Evolutionary conservation across 2,329 filamentous ascomycete genomes (phyloP).

Genomic region (Phialophora verrucosa): DNA sequence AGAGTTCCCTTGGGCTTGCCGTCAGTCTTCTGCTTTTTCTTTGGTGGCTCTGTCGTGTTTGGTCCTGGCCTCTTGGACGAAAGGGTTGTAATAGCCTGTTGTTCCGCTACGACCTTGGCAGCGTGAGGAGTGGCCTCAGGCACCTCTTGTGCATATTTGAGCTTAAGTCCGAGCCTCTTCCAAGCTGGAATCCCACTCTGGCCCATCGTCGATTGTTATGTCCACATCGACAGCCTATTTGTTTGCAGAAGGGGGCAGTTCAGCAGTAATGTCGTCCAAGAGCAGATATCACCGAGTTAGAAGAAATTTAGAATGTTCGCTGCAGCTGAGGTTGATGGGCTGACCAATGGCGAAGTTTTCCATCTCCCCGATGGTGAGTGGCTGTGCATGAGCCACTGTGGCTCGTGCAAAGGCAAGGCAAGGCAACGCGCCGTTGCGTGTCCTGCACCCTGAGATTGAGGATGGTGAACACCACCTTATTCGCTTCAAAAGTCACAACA

Average conservation of each 20-base stretch:
- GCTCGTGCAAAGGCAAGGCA: background rate
- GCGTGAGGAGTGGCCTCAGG: slow-evolving; percentile 4
- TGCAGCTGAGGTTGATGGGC: slow-evolving; percentile 11
- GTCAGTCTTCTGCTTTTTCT: slow-evolving; percentile 29
- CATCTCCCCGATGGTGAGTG: background rate
- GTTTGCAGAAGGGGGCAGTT: background rate
- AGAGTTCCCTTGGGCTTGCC: background rate
- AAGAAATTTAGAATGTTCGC: slow-evolving; percentile 4
- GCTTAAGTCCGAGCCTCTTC: slow-evolving; percentile 65
- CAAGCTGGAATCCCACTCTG: slow-evolving; percentile 57
- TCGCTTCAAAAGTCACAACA: slow-evolving; percentile 18
- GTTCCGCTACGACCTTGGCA: background rate
- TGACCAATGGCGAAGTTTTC: slow-evolving; percentile 13
- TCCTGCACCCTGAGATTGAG: background rate
- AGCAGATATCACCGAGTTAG: background rate
- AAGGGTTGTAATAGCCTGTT: slow-evolving; percentile 15
- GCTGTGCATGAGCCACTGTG: slow-evolving; percentile 1
- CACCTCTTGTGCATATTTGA: slow-evolving; percentile 58
- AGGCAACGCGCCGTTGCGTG: slow-evolving; percentile 11
- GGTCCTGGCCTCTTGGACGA: background rate
- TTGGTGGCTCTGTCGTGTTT: slow-evolving; percentile 22
- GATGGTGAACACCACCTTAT: slow-evolving; percentile 20
- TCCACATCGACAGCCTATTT: background rate
- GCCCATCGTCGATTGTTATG: slow-evolving; percentile 20
- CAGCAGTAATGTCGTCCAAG: background rate